These are phyloP conservation scores for Paxillus involutus DNA, from an alignment of 768 basidiomycete genomes.

Conservation along the genomic window DNA sequence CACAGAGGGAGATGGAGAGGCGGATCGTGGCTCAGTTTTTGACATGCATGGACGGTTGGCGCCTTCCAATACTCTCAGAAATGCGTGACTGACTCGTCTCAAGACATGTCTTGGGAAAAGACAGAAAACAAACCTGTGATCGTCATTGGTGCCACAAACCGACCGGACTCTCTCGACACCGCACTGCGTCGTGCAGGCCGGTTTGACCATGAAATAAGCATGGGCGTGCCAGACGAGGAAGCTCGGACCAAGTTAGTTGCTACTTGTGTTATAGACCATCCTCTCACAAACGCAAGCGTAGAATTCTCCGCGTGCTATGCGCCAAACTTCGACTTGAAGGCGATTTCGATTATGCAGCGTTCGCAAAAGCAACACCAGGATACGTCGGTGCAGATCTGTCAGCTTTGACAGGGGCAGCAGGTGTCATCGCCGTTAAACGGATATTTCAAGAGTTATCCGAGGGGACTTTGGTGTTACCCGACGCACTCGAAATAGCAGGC, in stretches of 20 bases:
- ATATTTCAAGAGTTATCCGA: slow-evolving; percentile 84
- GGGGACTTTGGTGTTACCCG: slow-evolving; percentile 58
- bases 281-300: slow-evolving; percentile 28
- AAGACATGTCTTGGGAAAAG: slow-evolving; percentile 95
- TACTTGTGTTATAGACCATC: neutral
- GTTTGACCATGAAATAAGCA: slow-evolving; percentile 97
- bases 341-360: slow-evolving; percentile 79
- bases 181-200: slow-evolving; percentile 91
- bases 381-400: slow-evolving; percentile 96
- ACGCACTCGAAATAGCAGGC: slow-evolving; percentile 22
- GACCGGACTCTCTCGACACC: slow-evolving; percentile 92
- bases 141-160: slow-evolving; percentile 95
- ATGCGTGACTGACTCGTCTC: neutral
- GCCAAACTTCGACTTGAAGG: slow-evolving; percentile 82
- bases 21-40: slow-evolving; percentile 96
- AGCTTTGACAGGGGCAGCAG: slow-evolving; percentile 89
- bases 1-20: slow-evolving; percentile 97
- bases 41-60: slow-evolving; percentile 96
- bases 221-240: slow-evolving; percentile 94
- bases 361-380: slow-evolving; percentile 94
- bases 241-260: slow-evolving; percentile 79
- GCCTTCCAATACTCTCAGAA: neutral
- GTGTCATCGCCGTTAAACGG: slow-evolving; percentile 93
- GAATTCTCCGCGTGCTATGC: slow-evolving; percentile 86
- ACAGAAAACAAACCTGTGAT: slow-evolving; percentile 90